Evolutionary conservation across 306 rosid genomes (phyloP).

Genomic region (Citrullus colocynthis): DNA sequence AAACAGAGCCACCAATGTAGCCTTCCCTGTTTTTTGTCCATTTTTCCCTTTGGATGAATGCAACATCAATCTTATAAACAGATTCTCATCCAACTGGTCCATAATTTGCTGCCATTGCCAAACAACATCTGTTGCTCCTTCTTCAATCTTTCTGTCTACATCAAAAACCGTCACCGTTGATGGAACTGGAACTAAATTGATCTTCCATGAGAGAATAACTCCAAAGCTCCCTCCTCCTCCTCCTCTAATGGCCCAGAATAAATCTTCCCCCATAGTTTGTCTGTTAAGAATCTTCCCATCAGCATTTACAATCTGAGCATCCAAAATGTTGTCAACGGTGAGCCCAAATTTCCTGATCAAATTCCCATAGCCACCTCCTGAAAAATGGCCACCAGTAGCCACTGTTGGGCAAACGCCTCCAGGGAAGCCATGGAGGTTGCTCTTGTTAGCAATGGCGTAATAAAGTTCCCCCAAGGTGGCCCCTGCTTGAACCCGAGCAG

Average conservation of each 20-base stretch:
- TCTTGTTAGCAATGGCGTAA: slow-evolving; percentile 8
- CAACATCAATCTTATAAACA: slow-evolving; percentile 1
- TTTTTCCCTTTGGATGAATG: not conserved
- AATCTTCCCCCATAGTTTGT: slow-evolving; percentile 25
- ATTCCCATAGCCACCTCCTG: slow-evolving; percentile 28
- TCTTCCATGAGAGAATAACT: slow-evolving; percentile 19
- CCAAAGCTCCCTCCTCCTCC: slow-evolving; percentile 26
- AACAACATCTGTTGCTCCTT: slow-evolving; percentile 4
- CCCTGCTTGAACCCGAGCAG: slow-evolving; percentile 21
- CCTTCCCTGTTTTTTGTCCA: not conserved
- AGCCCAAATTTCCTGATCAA: slow-evolving; percentile 25
- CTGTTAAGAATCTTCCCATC: slow-evolving; percentile 16
- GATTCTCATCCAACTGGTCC: slow-evolving; percentile 13
- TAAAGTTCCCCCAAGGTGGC: slow-evolving; percentile 27
- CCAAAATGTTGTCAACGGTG: slow-evolving; percentile 17
- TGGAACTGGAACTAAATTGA: slow-evolving; percentile 15
- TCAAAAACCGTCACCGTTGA: slow-evolving; percentile 14
- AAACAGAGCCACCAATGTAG: slow-evolving; percentile 6
- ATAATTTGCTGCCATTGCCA: slow-evolving; percentile 13
- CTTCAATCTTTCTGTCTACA: not conserved
- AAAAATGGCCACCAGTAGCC: slow-evolving; percentile 23
- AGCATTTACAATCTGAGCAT: slow-evolving; percentile 17
- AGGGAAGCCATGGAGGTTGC: slow-evolving; percentile 13
- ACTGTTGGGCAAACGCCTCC: slow-evolving; percentile 16
- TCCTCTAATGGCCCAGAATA: slow-evolving; percentile 36